Evolutionary conservation across 2,329 filamentous ascomycete genomes (phyloP).

Genomic region (Sclerotinia subarctica): DNA sequence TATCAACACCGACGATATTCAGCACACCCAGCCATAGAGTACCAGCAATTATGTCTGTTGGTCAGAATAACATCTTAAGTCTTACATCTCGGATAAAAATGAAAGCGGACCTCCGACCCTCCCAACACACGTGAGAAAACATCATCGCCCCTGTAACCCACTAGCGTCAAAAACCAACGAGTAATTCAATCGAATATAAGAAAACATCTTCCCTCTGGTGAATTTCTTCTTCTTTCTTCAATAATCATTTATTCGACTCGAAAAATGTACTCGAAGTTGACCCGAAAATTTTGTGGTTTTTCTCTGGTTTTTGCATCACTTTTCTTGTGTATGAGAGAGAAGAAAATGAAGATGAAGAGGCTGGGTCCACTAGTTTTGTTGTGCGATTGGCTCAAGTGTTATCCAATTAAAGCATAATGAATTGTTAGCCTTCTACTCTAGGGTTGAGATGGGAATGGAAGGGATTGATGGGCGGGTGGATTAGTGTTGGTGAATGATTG

Average conservation of each 20-base stretch:
- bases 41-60: too few relatives aligned
- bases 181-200: constrained; percentile 16
- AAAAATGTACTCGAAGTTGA: constrained; percentile 6
- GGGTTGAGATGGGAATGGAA: neutral
- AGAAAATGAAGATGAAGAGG: neutral
- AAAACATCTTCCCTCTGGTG: constrained; percentile 4
- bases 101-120: neutral
- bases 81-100: constrained; percentile 5
- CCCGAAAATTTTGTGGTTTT: constrained; percentile 10
- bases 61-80: neutral
- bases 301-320: neutral
- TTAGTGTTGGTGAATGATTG: neutral
- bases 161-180: constrained; percentile 11
- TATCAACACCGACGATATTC: too few relatives aligned
- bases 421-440: constrained; percentile 2
- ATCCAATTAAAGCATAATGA: constrained; percentile 5
- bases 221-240: neutral
- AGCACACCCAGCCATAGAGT: too few relatives aligned
- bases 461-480: neutral
- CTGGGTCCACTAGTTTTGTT: neutral
- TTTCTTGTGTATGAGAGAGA: neutral
- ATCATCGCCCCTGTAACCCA: constrained; percentile 18
- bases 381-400: constrained; percentile 13
- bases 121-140: constrained; percentile 12
- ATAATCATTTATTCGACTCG: neutral